Conservation (phyloP, 257 asterid genomes). For the Mitragyna speciosa region DNA sequence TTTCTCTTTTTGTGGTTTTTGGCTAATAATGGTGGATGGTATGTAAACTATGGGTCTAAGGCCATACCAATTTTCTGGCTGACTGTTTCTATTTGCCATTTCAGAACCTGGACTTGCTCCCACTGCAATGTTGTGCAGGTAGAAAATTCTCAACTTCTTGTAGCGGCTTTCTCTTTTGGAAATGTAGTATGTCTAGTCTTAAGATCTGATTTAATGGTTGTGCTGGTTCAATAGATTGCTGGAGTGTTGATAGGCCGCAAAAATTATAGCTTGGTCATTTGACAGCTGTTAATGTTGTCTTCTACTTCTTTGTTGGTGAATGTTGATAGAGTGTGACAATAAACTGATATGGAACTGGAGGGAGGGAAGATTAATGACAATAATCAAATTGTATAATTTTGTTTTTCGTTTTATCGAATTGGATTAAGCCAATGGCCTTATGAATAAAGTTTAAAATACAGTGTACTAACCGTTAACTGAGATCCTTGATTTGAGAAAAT, state of each 20-base stretch:
- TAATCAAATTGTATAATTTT: background rate
- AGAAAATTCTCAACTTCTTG: slow-evolving; percentile 5
- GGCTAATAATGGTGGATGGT: background rate
- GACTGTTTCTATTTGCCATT: slow-evolving; percentile 31
- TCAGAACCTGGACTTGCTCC: slow-evolving; percentile 82
- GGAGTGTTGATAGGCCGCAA: background rate
- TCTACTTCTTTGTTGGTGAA: background rate
- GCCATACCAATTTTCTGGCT: slow-evolving; percentile 8
- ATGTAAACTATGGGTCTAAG: background rate
- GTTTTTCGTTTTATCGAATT: background rate
- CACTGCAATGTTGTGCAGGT: slow-evolving; percentile 89
- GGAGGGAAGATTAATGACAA: background rate
- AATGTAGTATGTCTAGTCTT: background rate
- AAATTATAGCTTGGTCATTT: background rate
- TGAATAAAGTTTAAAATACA: too few relatives aligned
- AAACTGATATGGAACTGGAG: background rate
- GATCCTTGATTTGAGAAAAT: background rate
- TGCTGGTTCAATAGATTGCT: background rate
- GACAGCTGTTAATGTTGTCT: background rate
- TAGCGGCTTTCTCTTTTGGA: background rate
- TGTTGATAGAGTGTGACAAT: background rate
- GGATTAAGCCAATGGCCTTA: background rate
- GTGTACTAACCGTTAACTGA: background rate
- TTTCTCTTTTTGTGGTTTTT: background rate
- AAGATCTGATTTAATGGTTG: background rate